Evolutionary conservation across 2,329 filamentous ascomycete species (phyloP).

Genomic region (Paecilomyces sp.): DNA sequence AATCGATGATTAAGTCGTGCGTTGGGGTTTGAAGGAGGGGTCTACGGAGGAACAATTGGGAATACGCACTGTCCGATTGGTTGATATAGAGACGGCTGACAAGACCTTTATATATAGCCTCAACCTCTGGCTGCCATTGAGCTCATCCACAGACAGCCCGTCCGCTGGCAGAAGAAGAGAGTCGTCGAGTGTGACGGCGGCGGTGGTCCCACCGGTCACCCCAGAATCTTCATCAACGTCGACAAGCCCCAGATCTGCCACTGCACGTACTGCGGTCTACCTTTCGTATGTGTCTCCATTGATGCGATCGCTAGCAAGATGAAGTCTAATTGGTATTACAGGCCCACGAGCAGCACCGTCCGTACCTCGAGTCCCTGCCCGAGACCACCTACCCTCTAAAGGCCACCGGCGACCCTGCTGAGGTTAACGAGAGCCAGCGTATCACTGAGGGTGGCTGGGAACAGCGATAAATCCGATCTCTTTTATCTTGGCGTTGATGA

Average conservation of each 20-base stretch:
- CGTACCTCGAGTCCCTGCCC: conserved; percentile 74
- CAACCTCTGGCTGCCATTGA: conserved; percentile 86
- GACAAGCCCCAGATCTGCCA: conserved; percentile 90
- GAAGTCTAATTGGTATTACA: conserved; percentile 31
- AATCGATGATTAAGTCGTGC: neutral
- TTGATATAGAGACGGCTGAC: conserved; percentile 18
- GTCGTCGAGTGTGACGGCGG: conserved; percentile 86
- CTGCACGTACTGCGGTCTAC: conserved; percentile 90
- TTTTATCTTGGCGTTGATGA: conserved; percentile 26
- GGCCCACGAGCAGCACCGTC: conserved; percentile 85
- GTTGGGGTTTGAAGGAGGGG: neutral
- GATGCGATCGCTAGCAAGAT: neutral
- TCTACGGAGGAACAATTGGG: conserved; percentile 3
- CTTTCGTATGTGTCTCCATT: conserved; percentile 63
- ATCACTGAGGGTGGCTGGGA: conserved; percentile 53
- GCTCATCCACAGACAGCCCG: conserved; percentile 91
- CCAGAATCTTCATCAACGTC: conserved; percentile 92
- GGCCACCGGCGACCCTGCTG: conserved; percentile 51
- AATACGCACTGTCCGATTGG: conserved; percentile 3
- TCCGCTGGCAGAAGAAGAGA: conserved; percentile 79
- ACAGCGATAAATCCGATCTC: conserved; percentile 46
- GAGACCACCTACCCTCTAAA: conserved; percentile 73
- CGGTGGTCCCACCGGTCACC: conserved; percentile 83
- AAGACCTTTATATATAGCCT: conserved; percentile 54
- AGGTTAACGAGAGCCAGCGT: conserved; percentile 52